Conservation (phyloP, 176 grass and related monocot genomes). For the Zea mays region Zm-B73-REFERENCE-NAM-5.0 NC_050097.1:214660501-214661000, state of each 20-base stretch:
- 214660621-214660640: not conserved
- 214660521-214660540: slow-evolving; percentile 8
- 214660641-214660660: slow-evolving; percentile 43
- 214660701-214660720: slow-evolving; percentile 34
- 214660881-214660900: not conserved
- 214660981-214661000: not conserved
- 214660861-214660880: not conserved
- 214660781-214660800: not conserved
- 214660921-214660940: not conserved
- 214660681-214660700: not conserved
- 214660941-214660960: not conserved
- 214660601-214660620: not conserved
- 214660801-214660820: too few relatives aligned
- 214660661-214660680: not conserved
- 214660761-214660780: too few relatives aligned
- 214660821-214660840: not conserved
- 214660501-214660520: too few relatives aligned
- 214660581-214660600: slow-evolving; percentile 40
- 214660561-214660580: slow-evolving; percentile 26
- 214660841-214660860: not conserved
- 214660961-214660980: not conserved
- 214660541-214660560: not conserved
- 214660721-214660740: too few relatives aligned
- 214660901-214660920: slow-evolving; percentile 35
- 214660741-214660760: too few relatives aligned